Percentiles rank a stretch among this genome's conserved stretches.
phyloP scores from a whole-genome alignment of 1,284 basidiomycete genomes.

The Phellopilus nigrolimitatus region DNA sequence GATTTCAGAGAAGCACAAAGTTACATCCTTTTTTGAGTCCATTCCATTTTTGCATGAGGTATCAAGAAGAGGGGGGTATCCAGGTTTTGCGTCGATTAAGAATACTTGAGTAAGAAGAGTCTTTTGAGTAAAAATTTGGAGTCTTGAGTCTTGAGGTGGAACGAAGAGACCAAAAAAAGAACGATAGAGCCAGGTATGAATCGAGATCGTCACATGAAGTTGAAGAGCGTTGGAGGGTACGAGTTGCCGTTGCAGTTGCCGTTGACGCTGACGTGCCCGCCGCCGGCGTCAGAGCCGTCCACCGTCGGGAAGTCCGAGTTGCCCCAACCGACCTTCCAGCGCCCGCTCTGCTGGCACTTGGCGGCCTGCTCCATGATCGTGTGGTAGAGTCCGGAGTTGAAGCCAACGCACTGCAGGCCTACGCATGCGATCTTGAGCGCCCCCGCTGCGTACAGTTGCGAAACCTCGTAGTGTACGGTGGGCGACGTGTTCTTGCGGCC shows the following conservation, averaged over 20 bases:
- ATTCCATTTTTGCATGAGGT: constrained; percentile 6
- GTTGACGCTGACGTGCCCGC: neutral
- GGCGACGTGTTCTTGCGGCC: constrained; percentile 69
- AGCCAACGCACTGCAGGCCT: constrained; percentile 68
- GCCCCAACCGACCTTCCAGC: constrained; percentile 20
- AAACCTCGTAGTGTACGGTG: constrained; percentile 67
- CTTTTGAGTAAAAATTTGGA: no score
- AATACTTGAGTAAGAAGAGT: no score
- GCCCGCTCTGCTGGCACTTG: constrained; percentile 34
- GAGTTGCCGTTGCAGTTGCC: constrained; percentile 3
- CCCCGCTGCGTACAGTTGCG: constrained; percentile 64
- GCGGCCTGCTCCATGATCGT: constrained; percentile 58
- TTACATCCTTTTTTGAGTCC: no score
- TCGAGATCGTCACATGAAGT: constrained; percentile 12
- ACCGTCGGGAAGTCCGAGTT: constrained; percentile 7
- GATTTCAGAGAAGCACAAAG: no score
- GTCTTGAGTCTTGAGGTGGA: neutral
- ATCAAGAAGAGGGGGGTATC: no score
- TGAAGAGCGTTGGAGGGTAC: constrained; percentile 11
- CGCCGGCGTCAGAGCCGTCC: constrained; percentile 2
- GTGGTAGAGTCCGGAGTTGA: constrained; percentile 55
- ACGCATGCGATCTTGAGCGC: constrained; percentile 68
- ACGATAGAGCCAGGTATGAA: neutral
- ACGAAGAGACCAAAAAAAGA: neutral
- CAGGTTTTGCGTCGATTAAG: no score